These are phyloP conservation scores for Gentiana straminea DNA, from an alignment of 257 asterid genomes.

Conservation along the genomic window DNA sequence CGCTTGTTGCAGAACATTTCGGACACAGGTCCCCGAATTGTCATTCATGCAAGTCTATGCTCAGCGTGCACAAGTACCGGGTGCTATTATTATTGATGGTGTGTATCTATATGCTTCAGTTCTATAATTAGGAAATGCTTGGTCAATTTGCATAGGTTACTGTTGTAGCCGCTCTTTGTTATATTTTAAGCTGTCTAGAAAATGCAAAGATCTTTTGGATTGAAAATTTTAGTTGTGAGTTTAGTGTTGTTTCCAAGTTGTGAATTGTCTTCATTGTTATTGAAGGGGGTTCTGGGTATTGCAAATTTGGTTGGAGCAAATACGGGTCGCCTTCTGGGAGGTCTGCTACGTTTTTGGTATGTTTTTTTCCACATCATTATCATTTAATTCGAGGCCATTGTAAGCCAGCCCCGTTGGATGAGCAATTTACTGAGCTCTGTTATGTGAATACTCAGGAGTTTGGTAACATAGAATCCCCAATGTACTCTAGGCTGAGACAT, in stretches of 20 bases:
- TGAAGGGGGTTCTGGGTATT: slow-evolving; percentile 91
- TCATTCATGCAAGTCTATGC: slow-evolving; percentile 81
- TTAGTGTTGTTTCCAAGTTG: no score
- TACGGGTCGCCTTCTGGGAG: slow-evolving; percentile 85
- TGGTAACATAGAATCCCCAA: slow-evolving; percentile 90
- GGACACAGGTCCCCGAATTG: slow-evolving; percentile 60
- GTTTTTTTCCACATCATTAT: slow-evolving; percentile 12
- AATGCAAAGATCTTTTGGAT: no score
- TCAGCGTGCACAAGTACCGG: slow-evolving; percentile 73
- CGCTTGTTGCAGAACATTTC: slow-evolving; percentile 52
- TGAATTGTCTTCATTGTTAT: slow-evolving; percentile 8
- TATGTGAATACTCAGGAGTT: slow-evolving; percentile 49
- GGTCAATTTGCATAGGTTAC: no score
- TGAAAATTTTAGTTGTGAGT: no score
- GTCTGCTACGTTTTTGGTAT: slow-evolving; percentile 89
- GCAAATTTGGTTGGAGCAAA: slow-evolving; percentile 99
- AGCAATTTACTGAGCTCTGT: background rate
- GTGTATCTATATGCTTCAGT: slow-evolving; percentile 9
- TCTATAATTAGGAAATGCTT: no score
- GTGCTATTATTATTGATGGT: slow-evolving; percentile 90
- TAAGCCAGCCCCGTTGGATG: no score
- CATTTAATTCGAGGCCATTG: background rate
- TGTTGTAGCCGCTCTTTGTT: no score
- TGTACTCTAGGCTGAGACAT: slow-evolving; percentile 85
- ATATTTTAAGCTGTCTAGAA: no score